Evolutionary conservation across 257 asterid genomes (phyloP), one percentile per base, ranked within the genome.

Genomic region (Striga asiatica): DNA sequence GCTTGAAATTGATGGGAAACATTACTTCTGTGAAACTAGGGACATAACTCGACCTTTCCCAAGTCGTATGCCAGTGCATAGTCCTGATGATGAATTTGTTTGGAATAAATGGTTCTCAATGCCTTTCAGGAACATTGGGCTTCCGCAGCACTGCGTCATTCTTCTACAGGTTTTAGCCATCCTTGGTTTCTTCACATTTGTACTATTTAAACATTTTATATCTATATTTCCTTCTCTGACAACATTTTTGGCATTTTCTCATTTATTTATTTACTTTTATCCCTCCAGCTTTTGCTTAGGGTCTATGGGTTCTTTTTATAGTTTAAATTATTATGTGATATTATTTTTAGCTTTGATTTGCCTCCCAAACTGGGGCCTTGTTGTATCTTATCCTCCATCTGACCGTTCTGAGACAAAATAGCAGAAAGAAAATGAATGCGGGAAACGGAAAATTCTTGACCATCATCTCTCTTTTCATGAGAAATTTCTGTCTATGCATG

Each of bases 31-130:
- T 52, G 98, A 91, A 63, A 75, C 94, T 7, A 77, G 94, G 74
- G 98, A 91, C 71, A 77, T 87, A 57, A 91, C 96, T 46, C 82
- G 95, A 60, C 94, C 96, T 62, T 91, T 87, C 64, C 98, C 98
- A 25, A 91, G 98, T 69, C 88, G 79, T 56, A 82, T 82, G 94
- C 55, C 94, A n/a, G 69, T 80, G 52, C 81, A 74, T 56, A 72
- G 73, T 16, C 95, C 98, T 27, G 98, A 91, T 71, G 94, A 81
- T 49, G 98, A 91, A 75, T 91, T 84, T 73, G 95, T 87, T 62
- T 91, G 98, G 98, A 91, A 91, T 64, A 79, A 78, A 74, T 91
- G 98, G 98, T 79, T 87, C 70, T 82, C 98, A 31, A 63, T 58
- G 76, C 85, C 98, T 65, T 91, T 91, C 75, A 74, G 50, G 52